These are phyloP conservation scores for Kwoniella shivajii DNA, from an alignment of 1,284 basidiomycete species.

Conservation along the genomic window DNA sequence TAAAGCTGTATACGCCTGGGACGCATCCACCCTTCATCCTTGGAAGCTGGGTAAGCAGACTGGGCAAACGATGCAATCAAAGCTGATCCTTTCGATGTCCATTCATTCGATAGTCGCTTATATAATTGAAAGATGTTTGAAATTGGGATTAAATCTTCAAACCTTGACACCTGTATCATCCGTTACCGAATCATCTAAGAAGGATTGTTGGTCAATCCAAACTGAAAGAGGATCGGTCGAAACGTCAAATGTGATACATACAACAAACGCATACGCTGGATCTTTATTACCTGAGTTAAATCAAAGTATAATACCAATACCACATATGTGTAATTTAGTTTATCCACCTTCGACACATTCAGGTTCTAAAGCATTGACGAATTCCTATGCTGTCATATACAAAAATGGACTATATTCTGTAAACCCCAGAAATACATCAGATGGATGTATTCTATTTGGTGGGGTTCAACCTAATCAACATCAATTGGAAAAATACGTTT, in stretches of 20 bases:
- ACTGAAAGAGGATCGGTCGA: conserved; percentile 23
- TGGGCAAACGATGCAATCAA: background rate
- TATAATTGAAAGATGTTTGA: conserved; percentile 17
- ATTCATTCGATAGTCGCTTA: conserved; percentile 11
- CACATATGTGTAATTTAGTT: conserved; percentile 30
- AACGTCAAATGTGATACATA: conserved; percentile 21
- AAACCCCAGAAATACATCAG: conserved; percentile 20
- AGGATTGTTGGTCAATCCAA: conserved; percentile 20
- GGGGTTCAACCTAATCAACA: conserved; percentile 21
- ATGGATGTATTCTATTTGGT: conserved; percentile 27
- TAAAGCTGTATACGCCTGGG: conserved; percentile 21
- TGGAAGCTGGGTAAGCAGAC: conserved; percentile 27
- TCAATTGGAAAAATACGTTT: conserved; percentile 20
- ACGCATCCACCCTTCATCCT: conserved; percentile 29
- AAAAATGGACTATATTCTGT: conserved; percentile 19
- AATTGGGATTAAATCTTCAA: conserved; percentile 24
- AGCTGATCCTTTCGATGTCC: background rate
- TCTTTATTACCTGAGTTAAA: conserved; percentile 25
- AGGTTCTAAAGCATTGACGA: conserved; percentile 22
- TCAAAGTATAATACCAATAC: conserved; percentile 21
- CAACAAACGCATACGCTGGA: conserved; percentile 28
- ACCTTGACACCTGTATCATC: conserved; percentile 25
- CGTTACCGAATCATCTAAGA: conserved; percentile 7
- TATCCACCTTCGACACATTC: conserved; percentile 23
- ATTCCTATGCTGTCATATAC: conserved; percentile 28